Base-by-base conservation (phyloP, 2,329 filamentous ascomycete species). In the Neofusicoccum kwambonambiense region DNA sequence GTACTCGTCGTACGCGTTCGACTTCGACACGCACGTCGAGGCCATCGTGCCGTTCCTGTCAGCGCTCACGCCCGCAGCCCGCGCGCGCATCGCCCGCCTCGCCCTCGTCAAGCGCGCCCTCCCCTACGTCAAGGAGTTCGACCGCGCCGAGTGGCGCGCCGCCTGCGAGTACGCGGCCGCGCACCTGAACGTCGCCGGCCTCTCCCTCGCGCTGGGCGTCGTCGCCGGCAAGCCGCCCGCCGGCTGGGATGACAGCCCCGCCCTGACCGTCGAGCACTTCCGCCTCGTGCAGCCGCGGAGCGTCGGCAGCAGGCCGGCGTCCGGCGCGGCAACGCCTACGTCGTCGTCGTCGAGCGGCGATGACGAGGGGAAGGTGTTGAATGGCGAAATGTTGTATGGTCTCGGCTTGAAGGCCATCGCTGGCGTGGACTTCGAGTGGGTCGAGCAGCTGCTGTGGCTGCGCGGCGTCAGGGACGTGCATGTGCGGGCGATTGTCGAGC, bases 21-120 rank as follows among this genome's bases (percentile, higher is more conserved):
- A 84, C 69, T 89, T 89, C 72, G 83, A 83, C 67, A 80, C 80
- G 54, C 80, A 86, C 73, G 79, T 89, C 68, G 87, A 89, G 73
- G 85, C 86, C 15, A 80, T 87, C 5, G 80, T 83, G 0, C 85
- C 86, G 0, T 89, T 89, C 71, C 77, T 89, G 44, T 76, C 78
- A 37, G 86, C 89, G 71, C 79, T 87, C 39, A 85, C 83, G 2
- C 78, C 81, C 1, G 69, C 73, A 17, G 81, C 83, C 2, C 79
- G 83, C 39, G 72, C 74, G 9, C 76, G 83, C 52, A 75, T 89
- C 65, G 77, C 78, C 35, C 78, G 80, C 41, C 74, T 89, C 11
- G 79, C 80, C 12, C 69, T 89, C 19, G 82, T 84, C 27, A 89
- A 89, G 71, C 81, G 83, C 68, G 81, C 83, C 0, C 76, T 86